Evolutionary conservation across 257 asterid genomes (phyloP), one percentile per base, ranked within the genome.

Genomic region (Lavandula angustifolia): DNA sequence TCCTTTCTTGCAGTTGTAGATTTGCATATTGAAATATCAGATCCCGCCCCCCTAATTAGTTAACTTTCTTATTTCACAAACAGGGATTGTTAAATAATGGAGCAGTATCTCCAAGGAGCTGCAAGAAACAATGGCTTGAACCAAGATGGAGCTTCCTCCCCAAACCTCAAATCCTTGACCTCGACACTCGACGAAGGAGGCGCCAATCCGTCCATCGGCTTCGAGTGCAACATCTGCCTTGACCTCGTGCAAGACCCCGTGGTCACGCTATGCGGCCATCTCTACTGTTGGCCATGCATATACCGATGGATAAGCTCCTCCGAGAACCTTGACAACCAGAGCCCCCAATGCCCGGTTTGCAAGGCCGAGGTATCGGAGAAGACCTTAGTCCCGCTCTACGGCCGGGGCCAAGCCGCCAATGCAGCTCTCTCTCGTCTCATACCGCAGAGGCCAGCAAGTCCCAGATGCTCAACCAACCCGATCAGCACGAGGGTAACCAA

Each of bases 221-320:
- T 89, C 44, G 95, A 89, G 43, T 89, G 97, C 67, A 87, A 87
- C 72, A 89, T 89, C 31, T 89, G 96, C 72, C 74, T 89, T 3
- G 95, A 84, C 47, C 60, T 71, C 0, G 94, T 79, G 65, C 87
- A 75, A 32, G 96, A 89, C 33, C 96, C 96, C 0, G 95, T 89
- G 9, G 84, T 89, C 54, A 89, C 96, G 3, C 67, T 89, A 29
- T 86, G 96, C 3, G 96, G 96, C n/a, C 96, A 89, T 71, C 94
- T 89, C 64, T 89, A 81, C 35, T 89, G 96, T 17, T 89, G 96
- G 96, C 91, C 95, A 3, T 89, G 96, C 52, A 87, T 89, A 13
- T 89, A 89, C 84, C 76, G 76, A 38, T 89, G 97, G 97, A 81
- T 87, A 8, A 78, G 65, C 62, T 73, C 79, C 14, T 29, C 60